Evolutionary conservation across 1,284 basidiomycete genomes (phyloP).

Genomic region (Ustilago loliicola): DNA sequence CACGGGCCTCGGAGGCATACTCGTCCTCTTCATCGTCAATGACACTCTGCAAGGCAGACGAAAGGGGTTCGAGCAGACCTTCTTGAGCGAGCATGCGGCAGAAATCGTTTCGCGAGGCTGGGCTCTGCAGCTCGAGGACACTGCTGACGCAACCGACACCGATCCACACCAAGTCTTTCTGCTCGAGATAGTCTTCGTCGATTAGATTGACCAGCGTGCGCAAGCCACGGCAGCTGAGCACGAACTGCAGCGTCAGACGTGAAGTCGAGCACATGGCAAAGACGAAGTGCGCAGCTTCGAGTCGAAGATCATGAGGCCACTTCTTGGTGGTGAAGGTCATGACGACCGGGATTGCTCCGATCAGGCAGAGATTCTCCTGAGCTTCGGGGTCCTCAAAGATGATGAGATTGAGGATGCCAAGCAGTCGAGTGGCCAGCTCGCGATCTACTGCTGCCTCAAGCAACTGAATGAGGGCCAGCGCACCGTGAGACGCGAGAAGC

Average conservation of each 20-base stretch:
- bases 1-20: constrained; percentile 79
- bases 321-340: constrained; percentile 90
- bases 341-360: constrained; percentile 75
- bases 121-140: constrained; percentile 91
- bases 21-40: constrained; percentile 79
- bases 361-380: constrained; percentile 93
- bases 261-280: constrained; percentile 91
- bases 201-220: constrained; percentile 94
- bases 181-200: constrained; percentile 93
- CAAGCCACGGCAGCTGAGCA: constrained; percentile 85
- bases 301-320: constrained; percentile 89
- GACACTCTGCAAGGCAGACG: constrained; percentile 87
- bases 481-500: constrained; percentile 90
- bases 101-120: constrained; percentile 96
- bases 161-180: constrained; percentile 87
- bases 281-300: constrained; percentile 96
- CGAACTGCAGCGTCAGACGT: constrained; percentile 77
- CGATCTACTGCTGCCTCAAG: constrained; percentile 83
- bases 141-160: constrained; percentile 93
- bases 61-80: constrained; percentile 91
- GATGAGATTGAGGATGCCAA: constrained; percentile 90
- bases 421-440: constrained; percentile 84
- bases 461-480: constrained; percentile 92
- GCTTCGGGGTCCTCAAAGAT: constrained; percentile 86
- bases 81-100: constrained; percentile 98